phyloP scores from a whole-genome alignment of 306 rosid species.

The Fragaria vesca region DNA sequence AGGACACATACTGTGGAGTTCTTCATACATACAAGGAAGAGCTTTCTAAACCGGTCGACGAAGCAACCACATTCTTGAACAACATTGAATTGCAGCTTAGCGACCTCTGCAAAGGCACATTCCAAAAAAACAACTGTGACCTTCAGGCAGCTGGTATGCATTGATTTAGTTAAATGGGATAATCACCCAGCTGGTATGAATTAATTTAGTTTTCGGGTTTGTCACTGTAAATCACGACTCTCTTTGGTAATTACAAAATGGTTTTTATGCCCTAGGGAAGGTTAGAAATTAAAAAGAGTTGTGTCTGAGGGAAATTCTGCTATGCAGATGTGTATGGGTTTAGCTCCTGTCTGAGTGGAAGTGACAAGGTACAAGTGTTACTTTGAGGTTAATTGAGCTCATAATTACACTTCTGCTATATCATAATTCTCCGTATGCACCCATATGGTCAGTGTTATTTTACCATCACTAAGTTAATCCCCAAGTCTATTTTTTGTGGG shows the following conservation, averaged over 20 bases:
- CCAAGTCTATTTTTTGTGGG: background rate
- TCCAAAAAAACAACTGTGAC: constrained; percentile 28
- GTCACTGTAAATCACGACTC: background rate
- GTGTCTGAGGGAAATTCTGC: background rate
- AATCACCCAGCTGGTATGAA: constrained; percentile 41
- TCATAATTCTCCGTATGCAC: background rate
- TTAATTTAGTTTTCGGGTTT: background rate
- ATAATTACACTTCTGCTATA: background rate
- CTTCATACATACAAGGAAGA: constrained; percentile 67
- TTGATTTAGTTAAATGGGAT: background rate
- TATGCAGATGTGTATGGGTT: no score
- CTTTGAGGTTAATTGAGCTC: background rate
- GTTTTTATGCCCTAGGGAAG: background rate
- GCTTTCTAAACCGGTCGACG: constrained; percentile 63
- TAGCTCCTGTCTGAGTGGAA: background rate
- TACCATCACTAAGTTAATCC: background rate
- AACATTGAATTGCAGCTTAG: constrained; percentile 59
- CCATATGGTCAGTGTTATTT: background rate
- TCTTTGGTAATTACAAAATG: background rate
- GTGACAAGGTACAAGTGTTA: background rate
- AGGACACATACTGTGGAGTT: constrained; percentile 70
- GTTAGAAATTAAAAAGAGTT: background rate
- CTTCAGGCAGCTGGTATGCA: constrained; percentile 39
- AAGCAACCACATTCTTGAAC: constrained; percentile 63
- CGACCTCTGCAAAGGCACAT: constrained; percentile 65